Evolutionary conservation across 495 filamentous ascomycete species (phyloP), one percentile per base, ranked within the genome.

Genomic region (Tetracladium setigerum): DNA sequence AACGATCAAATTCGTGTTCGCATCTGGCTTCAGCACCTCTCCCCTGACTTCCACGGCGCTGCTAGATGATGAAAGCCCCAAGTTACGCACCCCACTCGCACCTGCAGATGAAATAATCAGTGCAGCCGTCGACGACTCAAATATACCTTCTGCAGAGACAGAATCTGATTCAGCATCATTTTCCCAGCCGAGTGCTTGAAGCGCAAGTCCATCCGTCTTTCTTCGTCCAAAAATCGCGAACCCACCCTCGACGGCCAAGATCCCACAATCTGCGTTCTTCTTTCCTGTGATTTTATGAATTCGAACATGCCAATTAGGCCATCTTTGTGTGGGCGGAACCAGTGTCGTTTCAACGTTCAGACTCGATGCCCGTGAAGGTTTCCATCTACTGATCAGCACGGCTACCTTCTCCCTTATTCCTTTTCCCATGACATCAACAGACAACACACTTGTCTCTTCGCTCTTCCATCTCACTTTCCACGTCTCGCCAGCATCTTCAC

Each of bases 1-100:
- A 52, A 71, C 62, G 1, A 79, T 67, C 39, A 80, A 53, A 49
- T 81, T 81, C 30, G 73, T 72, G 46, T 82, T 81, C 0, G 76
- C 69, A 62, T 82, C 78, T 0, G 72, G 68, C 7, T 75, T 62
- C 32, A 79, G 63, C 24, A 72, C 62, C 10, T 54, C 56, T 1
- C 72, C 71, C 10, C 54, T 49, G n/a, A 73, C 58, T 13, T 61
- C 52, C 27, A 51, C 52, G 4, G 19, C 18, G 12, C 30, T 41
- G 16, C 9, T 17, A 14, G 2, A 27, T 27, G 44, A 39, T 15
- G 24, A 9, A 13, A 14, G 1, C 54, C 42, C 17, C 59, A 52
- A 78, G 49, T 46, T 77, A 70, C 13, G 64, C 62, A 36, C 70
- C 0, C 78, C 76, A 4, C 77, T 72, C 36, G 71, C 75, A 1